A percentile compares a stretch with the other conserved stretches of the same genome.
Evolutionary conservation across 192 early-diverging fungal species (phyloP).

Genomic region (Coemansia sp.): DNA sequence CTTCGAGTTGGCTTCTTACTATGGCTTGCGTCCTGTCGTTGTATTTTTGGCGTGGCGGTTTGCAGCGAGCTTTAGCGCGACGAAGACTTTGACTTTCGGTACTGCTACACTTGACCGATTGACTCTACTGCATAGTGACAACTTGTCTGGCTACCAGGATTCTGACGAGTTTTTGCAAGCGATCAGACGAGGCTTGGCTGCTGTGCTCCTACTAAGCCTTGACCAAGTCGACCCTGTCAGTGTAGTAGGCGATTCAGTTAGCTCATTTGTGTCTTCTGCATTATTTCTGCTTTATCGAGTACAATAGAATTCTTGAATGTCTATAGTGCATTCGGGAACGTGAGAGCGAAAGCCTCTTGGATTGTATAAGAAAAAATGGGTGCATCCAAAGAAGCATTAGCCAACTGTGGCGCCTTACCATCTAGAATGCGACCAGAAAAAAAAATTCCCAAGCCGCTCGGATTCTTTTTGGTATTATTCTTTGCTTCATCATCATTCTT

Average conservation of each 20-base stretch:
- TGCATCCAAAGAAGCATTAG: background rate
- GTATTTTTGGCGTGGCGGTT: conserved; percentile 22
- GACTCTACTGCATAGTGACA: conserved; percentile 14
- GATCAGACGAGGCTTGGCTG: conserved; percentile 9
- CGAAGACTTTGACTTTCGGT: background rate
- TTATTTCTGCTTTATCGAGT: background rate
- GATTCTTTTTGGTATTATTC: background rate
- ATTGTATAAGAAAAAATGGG: background rate
- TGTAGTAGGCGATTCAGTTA: background rate
- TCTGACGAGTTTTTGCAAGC: background rate
- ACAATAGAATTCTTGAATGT: conserved; percentile 2
- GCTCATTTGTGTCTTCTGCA: conserved; percentile 15
- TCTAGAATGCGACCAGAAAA: no score
- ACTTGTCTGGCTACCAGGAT: conserved; percentile 5
- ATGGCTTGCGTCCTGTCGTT: conserved; percentile 26
- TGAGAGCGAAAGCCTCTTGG: background rate
- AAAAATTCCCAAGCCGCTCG: background rate
- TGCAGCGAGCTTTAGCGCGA: conserved; percentile 4
- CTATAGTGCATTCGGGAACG: background rate
- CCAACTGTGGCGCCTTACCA: background rate
- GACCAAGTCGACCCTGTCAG: conserved; percentile 18
- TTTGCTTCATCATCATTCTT: background rate
- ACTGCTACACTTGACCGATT: conserved; percentile 13
- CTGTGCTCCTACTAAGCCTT: conserved; percentile 20
- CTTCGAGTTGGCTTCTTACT: conserved; percentile 29